phyloP scores from a whole-genome alignment of 768 basidiomycete genomes.

The Podaxis mareebaensis region DNA sequence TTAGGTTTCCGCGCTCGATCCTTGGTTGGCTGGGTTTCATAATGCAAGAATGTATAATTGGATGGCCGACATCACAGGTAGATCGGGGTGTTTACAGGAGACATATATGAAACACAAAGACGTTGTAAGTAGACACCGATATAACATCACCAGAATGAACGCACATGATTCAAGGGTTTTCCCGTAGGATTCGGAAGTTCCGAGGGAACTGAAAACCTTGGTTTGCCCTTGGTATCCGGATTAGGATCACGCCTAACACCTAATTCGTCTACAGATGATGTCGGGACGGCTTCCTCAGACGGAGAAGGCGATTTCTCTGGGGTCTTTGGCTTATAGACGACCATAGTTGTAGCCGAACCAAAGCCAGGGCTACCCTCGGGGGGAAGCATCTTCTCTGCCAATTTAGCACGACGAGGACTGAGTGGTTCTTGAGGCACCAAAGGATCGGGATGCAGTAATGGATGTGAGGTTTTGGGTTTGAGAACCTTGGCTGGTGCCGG shows the following conservation, averaged over 20 bases:
- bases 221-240: slow-evolving; percentile 21
- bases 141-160: slow-evolving; percentile 69
- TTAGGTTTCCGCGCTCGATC: slow-evolving; percentile 69
- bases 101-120: slow-evolving; percentile 26
- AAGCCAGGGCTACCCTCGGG: slow-evolving; percentile 41
- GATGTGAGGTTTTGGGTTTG: slow-evolving; percentile 41
- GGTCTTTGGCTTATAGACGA: slow-evolving; percentile 60
- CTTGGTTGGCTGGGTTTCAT: slow-evolving; percentile 65
- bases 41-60: slow-evolving; percentile 24
- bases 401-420: slow-evolving; percentile 19
- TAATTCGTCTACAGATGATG: slow-evolving; percentile 46
- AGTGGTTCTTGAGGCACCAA: slow-evolving; percentile 18
- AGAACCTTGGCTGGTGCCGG: slow-evolving; percentile 21
- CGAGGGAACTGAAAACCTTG: slow-evolving; percentile 25
- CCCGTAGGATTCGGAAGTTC: slow-evolving; percentile 48
- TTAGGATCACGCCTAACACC: slow-evolving; percentile 38
- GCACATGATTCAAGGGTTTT: slow-evolving; percentile 83
- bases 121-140: slow-evolving; percentile 49
- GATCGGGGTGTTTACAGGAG: slow-evolving; percentile 28
- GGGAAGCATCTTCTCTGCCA: slow-evolving; percentile 27
- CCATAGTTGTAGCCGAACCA: slow-evolving; percentile 77
- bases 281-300: slow-evolving; percentile 41
- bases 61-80: slow-evolving; percentile 31
- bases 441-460: slow-evolving; percentile 30
- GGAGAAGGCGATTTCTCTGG: slow-evolving; percentile 43